phyloP scores from a whole-genome alignment of 1,139 yeast genomes.

The Hanseniaspora sp. region DNA sequence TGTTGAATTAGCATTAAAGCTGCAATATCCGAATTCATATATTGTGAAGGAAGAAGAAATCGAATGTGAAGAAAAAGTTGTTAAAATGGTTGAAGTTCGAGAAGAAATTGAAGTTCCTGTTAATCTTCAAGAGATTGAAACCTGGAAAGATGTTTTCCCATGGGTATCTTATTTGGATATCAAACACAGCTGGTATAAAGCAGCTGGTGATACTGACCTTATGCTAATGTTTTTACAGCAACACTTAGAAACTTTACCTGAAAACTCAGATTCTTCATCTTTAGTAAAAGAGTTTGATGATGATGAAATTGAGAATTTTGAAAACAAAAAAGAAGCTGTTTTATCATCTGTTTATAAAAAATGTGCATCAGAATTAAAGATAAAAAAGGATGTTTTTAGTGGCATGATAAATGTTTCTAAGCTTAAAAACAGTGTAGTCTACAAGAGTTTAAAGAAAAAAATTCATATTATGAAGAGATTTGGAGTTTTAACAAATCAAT shows the following conservation, averaged over 20 bases:
- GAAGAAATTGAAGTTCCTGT: conserved; percentile 5
- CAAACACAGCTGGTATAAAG: not conserved
- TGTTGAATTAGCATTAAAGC: not conserved
- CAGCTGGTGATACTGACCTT: not conserved
- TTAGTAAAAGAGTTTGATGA: not conserved
- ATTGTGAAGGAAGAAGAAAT: not conserved
- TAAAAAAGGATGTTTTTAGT: not conserved
- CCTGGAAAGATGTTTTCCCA: conserved; percentile 9
- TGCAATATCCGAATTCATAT: not conserved
- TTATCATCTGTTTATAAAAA: not conserved
- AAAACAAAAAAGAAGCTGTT: not conserved
- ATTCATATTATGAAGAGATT: not conserved
- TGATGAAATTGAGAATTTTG: not conserved
- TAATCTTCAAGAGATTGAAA: not conserved
- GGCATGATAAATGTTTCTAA: not conserved
- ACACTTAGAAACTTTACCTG: not conserved
- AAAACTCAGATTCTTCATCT: not conserved
- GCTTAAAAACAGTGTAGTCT: not conserved
- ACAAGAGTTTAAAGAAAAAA: not conserved
- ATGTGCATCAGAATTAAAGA: not conserved
- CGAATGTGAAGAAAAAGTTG: not conserved
- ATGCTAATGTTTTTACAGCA: not conserved
- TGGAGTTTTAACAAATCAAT: not conserved
- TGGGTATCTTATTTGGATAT: not conserved
- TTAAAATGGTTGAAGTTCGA: not conserved